Base-by-base conservation (phyloP, 345 rosid species). In the Eucalyptus curtisii region DNA sequence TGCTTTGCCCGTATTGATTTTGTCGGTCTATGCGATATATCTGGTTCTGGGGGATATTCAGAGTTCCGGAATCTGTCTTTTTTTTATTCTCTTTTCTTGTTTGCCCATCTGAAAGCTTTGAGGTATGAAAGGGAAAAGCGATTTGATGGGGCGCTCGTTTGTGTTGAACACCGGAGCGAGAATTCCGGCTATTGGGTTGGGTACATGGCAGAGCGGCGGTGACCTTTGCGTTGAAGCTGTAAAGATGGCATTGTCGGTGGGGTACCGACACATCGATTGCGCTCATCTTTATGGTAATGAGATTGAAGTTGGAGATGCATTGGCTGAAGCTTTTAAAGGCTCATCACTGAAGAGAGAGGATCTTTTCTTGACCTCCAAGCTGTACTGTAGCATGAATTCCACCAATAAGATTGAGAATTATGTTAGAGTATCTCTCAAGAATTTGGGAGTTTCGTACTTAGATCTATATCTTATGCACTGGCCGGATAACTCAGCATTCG, bases 401-500 rank as follows among this genome's bases (percentile, higher is more conserved):
- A 90, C 91, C 86, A 94, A 94, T 90, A 94, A 93, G 93, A 94
- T 94, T 86, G 96, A 94, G 89, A 94, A 94, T 88, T 94, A 92
- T 90, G 96, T 92, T n/a, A 91, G 89, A 76, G 95, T 93, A 76
- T 94, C 95, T 30, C 93, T 93, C 68, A 92, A 93, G 95, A 92
- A 93, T 90, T 93, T 94, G 45, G 94, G 96, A 33, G 96, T 93
- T 44, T 93, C 93, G 14, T 94, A 92, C 88, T 90, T 94, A 90
- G 96, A 94, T 94, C 96, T 94, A 30, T 94, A 94, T 91, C 90
- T 94, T 91, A 91, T 94, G 95, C 95, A 94, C 88, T 93, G 96
- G 95, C 96, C 95, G 40, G 96, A 93, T 82, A 92, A 88, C 92
- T 93, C 94, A 3, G 95, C 91, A 25, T 94, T 94, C 88, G 95